Percentiles rank a stretch among this genome's conserved stretches.
phyloP scores from a whole-genome alignment of 805 yeast species.

The Peterozyma toletana region DNA sequence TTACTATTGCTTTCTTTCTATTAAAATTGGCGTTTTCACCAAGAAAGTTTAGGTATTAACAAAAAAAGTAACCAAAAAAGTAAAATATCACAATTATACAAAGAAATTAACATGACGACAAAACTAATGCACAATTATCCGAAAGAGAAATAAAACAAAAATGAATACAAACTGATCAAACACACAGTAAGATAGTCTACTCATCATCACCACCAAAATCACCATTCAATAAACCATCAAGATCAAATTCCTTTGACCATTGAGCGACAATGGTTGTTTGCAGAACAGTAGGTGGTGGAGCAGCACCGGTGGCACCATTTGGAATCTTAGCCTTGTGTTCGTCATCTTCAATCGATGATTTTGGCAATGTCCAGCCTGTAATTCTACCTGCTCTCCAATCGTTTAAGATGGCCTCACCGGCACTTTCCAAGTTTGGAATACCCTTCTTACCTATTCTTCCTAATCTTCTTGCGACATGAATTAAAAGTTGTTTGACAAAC shows the following conservation, averaged over 20 bases:
- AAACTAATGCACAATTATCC: too few relatives aligned
- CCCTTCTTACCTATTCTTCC: conserved; percentile 94
- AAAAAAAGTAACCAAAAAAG: too few relatives aligned
- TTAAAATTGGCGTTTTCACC: too few relatives aligned
- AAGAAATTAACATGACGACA: too few relatives aligned
- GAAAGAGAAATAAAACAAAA: too few relatives aligned
- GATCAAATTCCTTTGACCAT: conserved; percentile 93
- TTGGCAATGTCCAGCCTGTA: conserved; percentile 84
- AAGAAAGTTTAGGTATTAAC: too few relatives aligned
- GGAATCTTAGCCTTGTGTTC: conserved; percentile 31
- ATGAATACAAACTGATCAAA: too few relatives aligned
- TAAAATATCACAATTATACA: too few relatives aligned
- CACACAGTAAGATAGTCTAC: not conserved
- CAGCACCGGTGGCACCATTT: conserved; percentile 22
- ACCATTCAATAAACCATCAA: conserved; percentile 66
- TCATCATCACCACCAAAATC: not conserved
- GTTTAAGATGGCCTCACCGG: conserved; percentile 73
- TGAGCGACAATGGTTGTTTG: conserved; percentile 74
- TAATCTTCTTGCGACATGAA: conserved; percentile 86
- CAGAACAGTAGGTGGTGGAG: conserved; percentile 41
- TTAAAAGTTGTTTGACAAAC: conserved; percentile 77
- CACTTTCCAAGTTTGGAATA: conserved; percentile 79
- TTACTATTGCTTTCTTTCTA: too few relatives aligned
- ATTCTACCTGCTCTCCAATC: conserved; percentile 98
- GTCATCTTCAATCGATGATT: conserved; percentile 30